Evolutionary conservation across 768 basidiomycete genomes (phyloP), one percentile per base, ranked within the genome.

Genomic region (Tricholoma bakamatsutake): DNA sequence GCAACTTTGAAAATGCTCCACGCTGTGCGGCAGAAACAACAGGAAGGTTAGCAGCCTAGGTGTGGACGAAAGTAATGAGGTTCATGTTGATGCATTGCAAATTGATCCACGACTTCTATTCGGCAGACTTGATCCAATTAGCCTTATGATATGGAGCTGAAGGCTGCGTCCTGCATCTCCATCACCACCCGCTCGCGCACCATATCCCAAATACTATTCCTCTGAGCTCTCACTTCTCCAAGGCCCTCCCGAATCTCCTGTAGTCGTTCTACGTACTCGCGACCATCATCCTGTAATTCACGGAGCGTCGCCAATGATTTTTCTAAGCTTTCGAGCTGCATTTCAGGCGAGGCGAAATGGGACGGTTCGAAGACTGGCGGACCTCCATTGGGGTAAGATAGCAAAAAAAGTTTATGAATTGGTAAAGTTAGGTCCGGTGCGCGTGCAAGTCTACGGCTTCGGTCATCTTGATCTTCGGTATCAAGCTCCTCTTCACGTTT

Each of bases 191-290:
- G 78, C 67, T 85, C 82, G 56, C 91, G 80, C 51, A 91, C 85
- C 66, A 84, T 69, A 56, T 83, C 79, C 92, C 92, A 94, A 17
- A 93, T 78, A 9, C 78, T 74, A 64, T 86, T 79, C 53, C 90
- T 76, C 65, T 91, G 88, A 2, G 80, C 79, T 53, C 84, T 74
- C 30, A 88, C 80, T 60, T 88, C 85, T 5, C 92, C 92, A 54
- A 93, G 67, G 2, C 83, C 83, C 61, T 93, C 90, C 52, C 92
- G 72, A 53, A 94, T 89, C 67, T 94, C 92, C 63, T 88, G 82
- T 53, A 94, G 69, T 27, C 91, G 80, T 64, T 93, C 91, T 5
- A 88, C 83, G 64, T 93, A 94, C 68, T 93, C 92, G 45, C 90
- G 76, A 5, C 87, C 88, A 62, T 94, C 92, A 63, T 93, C 92